A percentile compares a stretch with the other conserved stretches of the same genome.
phyloP scores from a whole-genome alignment of 2,329 filamentous ascomycete species.

The Coccinonectria pachysandricola region DNA sequence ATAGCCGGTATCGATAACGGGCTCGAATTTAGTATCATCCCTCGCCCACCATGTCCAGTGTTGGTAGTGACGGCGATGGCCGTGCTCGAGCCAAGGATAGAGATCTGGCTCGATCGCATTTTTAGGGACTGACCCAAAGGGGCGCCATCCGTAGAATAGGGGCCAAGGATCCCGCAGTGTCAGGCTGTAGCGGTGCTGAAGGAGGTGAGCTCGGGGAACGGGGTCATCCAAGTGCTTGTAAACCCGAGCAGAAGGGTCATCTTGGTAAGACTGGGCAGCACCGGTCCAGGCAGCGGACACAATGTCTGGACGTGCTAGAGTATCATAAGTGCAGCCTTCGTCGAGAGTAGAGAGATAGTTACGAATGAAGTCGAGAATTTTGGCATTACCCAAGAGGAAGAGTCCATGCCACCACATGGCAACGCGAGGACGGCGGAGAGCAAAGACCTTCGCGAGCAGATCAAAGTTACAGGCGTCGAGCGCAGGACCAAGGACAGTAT shows the following conservation, averaged over 20 bases:
- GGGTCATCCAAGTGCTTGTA: slow-evolving; percentile 8
- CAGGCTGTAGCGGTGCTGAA: slow-evolving; percentile 17
- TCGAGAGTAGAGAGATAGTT: slow-evolving; percentile 17
- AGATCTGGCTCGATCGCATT: slow-evolving; percentile 15
- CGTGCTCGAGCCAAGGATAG: slow-evolving; percentile 18
- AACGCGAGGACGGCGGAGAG: slow-evolving; percentile 17
- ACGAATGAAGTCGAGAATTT: slow-evolving; percentile 12
- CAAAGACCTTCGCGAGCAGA: slow-evolving; percentile 15
- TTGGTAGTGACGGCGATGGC: slow-evolving; percentile 14
- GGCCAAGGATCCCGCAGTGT: slow-evolving; percentile 19
- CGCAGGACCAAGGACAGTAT: slow-evolving; percentile 12
- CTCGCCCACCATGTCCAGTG: slow-evolving; percentile 19
- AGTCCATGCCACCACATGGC: slow-evolving; percentile 21
- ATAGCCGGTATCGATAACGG: slow-evolving; percentile 10
- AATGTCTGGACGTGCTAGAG: slow-evolving; percentile 17
- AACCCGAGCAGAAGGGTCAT: slow-evolving; percentile 4
- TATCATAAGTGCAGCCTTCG: slow-evolving; percentile 17
- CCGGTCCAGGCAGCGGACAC: slow-evolving; percentile 17
- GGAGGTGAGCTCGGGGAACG: slow-evolving; percentile 12
- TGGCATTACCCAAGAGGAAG: slow-evolving; percentile 14
- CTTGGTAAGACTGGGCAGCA: slow-evolving; percentile 16
- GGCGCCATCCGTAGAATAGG: slow-evolving; percentile 18
- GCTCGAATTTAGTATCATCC: slow-evolving; percentile 7
- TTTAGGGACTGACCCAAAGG: slow-evolving; percentile 13
- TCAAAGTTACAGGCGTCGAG: slow-evolving; percentile 13